Conservation (phyloP, 768 basidiomycete genomes). For the Boletus patriciae region DNA sequence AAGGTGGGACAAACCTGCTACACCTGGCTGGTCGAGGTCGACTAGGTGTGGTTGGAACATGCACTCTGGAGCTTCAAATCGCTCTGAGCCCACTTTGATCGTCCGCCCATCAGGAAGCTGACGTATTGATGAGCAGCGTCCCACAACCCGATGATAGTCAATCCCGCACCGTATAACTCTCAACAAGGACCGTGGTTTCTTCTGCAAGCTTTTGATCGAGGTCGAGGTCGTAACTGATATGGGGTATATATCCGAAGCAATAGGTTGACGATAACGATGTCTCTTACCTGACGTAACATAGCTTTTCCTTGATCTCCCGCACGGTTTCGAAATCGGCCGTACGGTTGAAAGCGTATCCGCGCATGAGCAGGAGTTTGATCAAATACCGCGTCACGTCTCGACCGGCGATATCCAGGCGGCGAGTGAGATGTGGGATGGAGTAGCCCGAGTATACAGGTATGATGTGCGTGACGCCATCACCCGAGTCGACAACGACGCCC, state of each 20-base stretch:
- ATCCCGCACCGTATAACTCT: constrained; percentile 85
- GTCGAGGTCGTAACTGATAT: constrained; percentile 87
- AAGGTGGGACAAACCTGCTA: constrained; percentile 68
- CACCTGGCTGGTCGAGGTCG: constrained; percentile 94
- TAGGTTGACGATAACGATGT: neutral
- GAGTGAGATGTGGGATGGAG: constrained; percentile 91
- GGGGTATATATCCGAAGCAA: neutral
- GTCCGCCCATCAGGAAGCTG: constrained; percentile 93
- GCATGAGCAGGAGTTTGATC: constrained; percentile 99
- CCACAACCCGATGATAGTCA: neutral
- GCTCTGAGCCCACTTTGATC: constrained; percentile 97
- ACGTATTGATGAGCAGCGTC: constrained; percentile 5
- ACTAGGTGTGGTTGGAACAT: constrained; percentile 99
- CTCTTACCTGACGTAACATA: constrained; percentile 92
- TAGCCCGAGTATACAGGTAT: constrained; percentile 98
- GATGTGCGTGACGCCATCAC: constrained; percentile 98
- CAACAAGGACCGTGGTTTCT: constrained; percentile 95
- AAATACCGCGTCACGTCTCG: constrained; percentile 98
- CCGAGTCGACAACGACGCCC: constrained; percentile 98
- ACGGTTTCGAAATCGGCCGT: constrained; percentile 99
- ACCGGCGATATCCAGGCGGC: constrained; percentile 94
- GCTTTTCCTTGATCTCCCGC: constrained; percentile 96
- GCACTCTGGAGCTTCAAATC: constrained; percentile 98
- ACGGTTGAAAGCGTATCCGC: constrained; percentile 99
- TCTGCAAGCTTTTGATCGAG: constrained; percentile 90